phyloP scores from a whole-genome alignment of 305 asterid genomes.

The Fraxinus sp. region DNA sequence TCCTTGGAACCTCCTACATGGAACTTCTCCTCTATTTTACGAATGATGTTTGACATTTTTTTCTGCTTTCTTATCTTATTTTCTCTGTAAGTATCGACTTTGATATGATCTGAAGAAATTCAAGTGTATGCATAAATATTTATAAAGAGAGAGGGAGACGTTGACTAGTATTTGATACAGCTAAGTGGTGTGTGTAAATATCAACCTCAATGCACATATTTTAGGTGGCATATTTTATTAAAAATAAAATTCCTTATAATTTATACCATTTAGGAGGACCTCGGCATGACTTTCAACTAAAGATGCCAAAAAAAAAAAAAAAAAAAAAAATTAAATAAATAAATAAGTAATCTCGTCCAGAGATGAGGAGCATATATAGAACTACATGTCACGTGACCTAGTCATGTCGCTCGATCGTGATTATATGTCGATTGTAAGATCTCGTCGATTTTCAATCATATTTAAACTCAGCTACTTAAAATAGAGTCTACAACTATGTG shows the following conservation, averaged over 20 bases:
- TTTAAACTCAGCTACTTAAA: no score
- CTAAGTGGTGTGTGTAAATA: not conserved
- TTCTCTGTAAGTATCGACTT: not conserved
- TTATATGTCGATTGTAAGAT: not conserved
- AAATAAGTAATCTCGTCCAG: no score
- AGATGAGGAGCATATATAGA: no score
- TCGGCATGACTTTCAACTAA: no score
- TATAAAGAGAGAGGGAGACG: not conserved
- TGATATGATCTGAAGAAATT: not conserved
- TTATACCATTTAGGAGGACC: no score
- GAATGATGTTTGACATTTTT: not conserved
- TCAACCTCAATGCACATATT: not conserved
- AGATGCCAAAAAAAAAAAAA: no score
- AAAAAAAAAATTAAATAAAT: no score
- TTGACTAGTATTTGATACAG: not conserved
- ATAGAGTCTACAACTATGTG: not conserved
- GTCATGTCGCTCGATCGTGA: no score
- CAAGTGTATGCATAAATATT: not conserved
- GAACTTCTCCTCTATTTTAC: not conserved
- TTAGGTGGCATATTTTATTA: no score
- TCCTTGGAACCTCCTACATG: not conserved
- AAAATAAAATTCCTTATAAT: no score
- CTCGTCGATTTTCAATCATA: not conserved
- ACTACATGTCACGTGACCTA: no score
- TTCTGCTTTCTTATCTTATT: not conserved